Percentiles rank a stretch among this genome's conserved stretches.
phyloP scores from a whole-genome alignment of 768 basidiomycete species.

The Pulveroboletus sp. region DNA sequence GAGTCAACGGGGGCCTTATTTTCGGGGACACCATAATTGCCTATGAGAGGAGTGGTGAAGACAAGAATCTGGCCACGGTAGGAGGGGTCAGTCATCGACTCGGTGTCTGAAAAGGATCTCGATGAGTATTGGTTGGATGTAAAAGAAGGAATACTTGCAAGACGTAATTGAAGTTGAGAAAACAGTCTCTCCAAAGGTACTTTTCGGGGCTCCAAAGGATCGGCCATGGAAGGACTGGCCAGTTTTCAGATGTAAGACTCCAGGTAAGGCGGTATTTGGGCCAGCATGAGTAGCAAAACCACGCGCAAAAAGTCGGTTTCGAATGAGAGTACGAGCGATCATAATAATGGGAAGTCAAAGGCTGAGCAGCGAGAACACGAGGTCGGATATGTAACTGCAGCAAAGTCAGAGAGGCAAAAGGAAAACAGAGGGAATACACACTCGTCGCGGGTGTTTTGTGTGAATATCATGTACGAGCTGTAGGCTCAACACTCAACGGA shows the following conservation, averaged over 20 bases:
- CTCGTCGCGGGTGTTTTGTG: conserved; percentile 89
- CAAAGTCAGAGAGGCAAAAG: conserved; percentile 20
- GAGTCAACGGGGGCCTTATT: conserved; percentile 73
- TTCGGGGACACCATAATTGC: conserved; percentile 93
- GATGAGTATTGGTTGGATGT: conserved; percentile 5
- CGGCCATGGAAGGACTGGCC: conserved; percentile 90
- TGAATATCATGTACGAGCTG: conserved; percentile 72
- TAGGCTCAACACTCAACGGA: conserved; percentile 13
- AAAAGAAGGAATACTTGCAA: conserved; percentile 51
- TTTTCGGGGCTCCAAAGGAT: conserved; percentile 85
- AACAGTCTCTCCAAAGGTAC: conserved; percentile 94
- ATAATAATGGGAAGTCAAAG: conserved; percentile 41
- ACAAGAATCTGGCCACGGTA: conserved; percentile 98
- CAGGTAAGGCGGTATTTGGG: conserved; percentile 54
- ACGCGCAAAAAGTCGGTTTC: conserved; percentile 49
- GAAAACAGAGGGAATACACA: conserved; percentile 34
- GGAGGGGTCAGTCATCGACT: conserved; percentile 99
- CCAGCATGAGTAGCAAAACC: conserved; percentile 68
- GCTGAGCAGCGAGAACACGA: conserved; percentile 74
- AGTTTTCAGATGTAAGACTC: conserved; percentile 86
- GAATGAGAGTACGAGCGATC: conserved; percentile 54
- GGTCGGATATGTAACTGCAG: conserved; percentile 83
- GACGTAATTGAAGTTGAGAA: conserved; percentile 99
- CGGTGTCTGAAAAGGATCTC: conserved; percentile 68
- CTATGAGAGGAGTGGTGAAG: conserved; percentile 97